A percentile compares a stretch with the other conserved stretches of the same genome.
phyloP scores from a whole-genome alignment of 108 stramenopile species.

The Chaetoceros muelleri region DNA sequence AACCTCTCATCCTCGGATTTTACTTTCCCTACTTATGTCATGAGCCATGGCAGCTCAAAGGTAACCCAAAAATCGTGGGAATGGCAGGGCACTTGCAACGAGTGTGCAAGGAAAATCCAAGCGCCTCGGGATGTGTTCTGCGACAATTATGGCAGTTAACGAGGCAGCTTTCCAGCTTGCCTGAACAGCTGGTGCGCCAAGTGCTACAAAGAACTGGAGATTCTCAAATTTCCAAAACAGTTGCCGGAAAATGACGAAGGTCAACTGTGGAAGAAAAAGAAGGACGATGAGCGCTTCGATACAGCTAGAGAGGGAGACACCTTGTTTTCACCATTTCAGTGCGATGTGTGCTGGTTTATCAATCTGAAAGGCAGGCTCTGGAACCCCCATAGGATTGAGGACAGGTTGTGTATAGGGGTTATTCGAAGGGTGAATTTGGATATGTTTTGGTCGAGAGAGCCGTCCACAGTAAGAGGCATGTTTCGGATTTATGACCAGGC shows the following conservation, averaged over 20 bases:
- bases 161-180: slow-evolving; percentile 19
- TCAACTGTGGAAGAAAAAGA: neutral
- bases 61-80: neutral
- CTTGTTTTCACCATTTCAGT: slow-evolving; percentile 29
- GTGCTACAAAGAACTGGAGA: slow-evolving; percentile 14
- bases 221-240: slow-evolving; percentile 1
- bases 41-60: slow-evolving; percentile 18
- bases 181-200: slow-evolving; percentile 18
- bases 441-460: slow-evolving; percentile 29
- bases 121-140: too few species aligned
- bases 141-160: too few species aligned
- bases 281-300: slow-evolving; percentile 11
- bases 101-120: slow-evolving; percentile 42
- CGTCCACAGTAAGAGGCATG: slow-evolving; percentile 20
- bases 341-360: slow-evolving; percentile 29
- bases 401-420: neutral
- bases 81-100: slow-evolving; percentile 10
- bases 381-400: neutral
- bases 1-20: slow-evolving; percentile 32
- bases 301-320: slow-evolving; percentile 22
- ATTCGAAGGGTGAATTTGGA: slow-evolving; percentile 35
- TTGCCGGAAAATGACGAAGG: slow-evolving; percentile 4
- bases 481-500: too few species aligned
- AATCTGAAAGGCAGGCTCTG: slow-evolving; percentile 18
- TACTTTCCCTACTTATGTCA: slow-evolving; percentile 5